Base-by-base conservation (phyloP, 108 stramenopile species). In the Ochromonas danica region DNA sequence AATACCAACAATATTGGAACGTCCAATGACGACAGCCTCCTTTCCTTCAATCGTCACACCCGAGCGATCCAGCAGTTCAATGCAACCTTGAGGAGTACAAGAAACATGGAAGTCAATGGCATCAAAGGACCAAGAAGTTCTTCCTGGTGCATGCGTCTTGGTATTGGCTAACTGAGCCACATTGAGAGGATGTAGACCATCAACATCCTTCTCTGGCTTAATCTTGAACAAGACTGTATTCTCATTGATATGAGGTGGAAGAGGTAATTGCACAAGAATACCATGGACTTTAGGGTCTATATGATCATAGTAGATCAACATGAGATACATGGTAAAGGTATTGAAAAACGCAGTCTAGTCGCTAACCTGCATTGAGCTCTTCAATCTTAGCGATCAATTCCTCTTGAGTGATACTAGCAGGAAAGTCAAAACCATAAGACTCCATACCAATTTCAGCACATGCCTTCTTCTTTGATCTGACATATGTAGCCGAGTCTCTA, bases 401-500 rank as follows among this genome's bases (percentile, higher is more conserved):
- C 70, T 89, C 89, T 83, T 98, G 86, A 36, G 94, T 91, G 0
- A 93, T 91, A 43, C 79, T 83, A 22, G 86, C 91, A 1, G 90
- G 88, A 78, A 92, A 94, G 61, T 93, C 90, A 80, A 88, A 87
- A 28, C 91, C 89, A 87, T 91, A 92, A 42, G 90, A 90, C 0
- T 60, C 41, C 77, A 96, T 93, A 28, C 85, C 85, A 6, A 87
- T 74, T 78, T 95, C 92, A 3, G 83, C 90, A 80, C 94, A 95
- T 6, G 98, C 98, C 84, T 92, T 95, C 81, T 93, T 93, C 85
- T 99, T 99, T 95, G 96, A 96, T 1, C 94, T 90, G 43, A 97
- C 98, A 78, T 99, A 99, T 42, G 95, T 94, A 62, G 93, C 93
- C 3, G 94, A 94, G 81, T 99, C 98, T 10, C 87, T 89, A 40